Evolutionary conservation across 1,284 basidiomycete genomes (phyloP), one percentile per base, ranked within the genome.

Genomic region (Grifola frondosa): DNA sequence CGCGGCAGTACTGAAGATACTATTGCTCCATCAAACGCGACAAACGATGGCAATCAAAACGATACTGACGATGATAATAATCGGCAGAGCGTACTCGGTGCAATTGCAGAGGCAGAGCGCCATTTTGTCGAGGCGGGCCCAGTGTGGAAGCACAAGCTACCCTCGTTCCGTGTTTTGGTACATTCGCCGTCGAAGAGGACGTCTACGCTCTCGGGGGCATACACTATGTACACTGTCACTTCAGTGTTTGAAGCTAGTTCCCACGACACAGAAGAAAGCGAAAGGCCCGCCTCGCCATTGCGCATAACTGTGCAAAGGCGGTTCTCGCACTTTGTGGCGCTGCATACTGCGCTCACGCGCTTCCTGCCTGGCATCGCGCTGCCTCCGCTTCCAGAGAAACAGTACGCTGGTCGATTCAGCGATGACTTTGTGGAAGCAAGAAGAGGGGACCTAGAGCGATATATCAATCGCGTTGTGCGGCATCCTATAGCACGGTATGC

Each of bases 371-470:
- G 87, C 0, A 78, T 93, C 28, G 81, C 82, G 2, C 70, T 93
- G 2, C 89, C 90, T 0, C 85, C 88, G 0, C 71, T 93, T 3
- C 91, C 91, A 0, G 84, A 88, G 61, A 90, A 92, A 61, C 84
- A 89, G 55, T 88, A 91, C 53, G 74, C 87, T 0, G 88, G 87
- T 1, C 70, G 88, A 4, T 91, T 92, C 61, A 87, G 78, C 41
- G 74, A 78, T 12, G 87, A 84, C 40, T 93, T 93, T 52, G 81
- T 94, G 6, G 90, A 93, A 58, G 86, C 84, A 5, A 70, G 91
- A 23, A 66, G 89, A 32, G 80, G 86, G 1, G 89, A 91, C 58
- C 68, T 94, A 30, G 87, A 91, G 57, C 70, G 85, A 30, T 94
- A 92, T 64, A 70, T 93, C 19, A 71, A 69, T 23, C 74, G 79